Evolutionary conservation across 2,329 filamentous ascomycete species (phyloP), one percentile per base, ranked within the genome.

Genomic region (Microcyclospora tardicrescens): DNA sequence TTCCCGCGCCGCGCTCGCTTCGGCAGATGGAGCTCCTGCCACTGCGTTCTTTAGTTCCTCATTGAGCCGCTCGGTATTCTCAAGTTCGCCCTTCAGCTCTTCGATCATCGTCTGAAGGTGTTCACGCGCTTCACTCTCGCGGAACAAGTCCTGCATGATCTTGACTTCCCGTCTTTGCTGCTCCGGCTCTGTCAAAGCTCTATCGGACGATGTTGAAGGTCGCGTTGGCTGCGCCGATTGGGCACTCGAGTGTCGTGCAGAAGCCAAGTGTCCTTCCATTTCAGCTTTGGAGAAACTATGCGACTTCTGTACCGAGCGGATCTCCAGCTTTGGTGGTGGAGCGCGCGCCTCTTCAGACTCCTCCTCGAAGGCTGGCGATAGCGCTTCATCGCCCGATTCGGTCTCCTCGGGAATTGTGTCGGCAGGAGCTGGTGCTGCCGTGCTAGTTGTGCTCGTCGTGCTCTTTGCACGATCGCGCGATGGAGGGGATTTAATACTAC

Each of bases 121-220:
- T 35, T 55, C 52, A 14, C 46, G 41, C 29, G 41, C 44, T 19
- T 47, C 49, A 32, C 40, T 48, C 34, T 54, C 50, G 6, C 51
- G 50, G 31, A 55, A 37, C 37, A 55, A 42, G 36, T 43, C 50
- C 38, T 53, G 50, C 44, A 54, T 47, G 16, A 54, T 39, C 36
- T 54, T 46, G 45, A 52, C 51, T 36, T 55, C 52, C 10, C 50
- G 43, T 39, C 44, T 38, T 14, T 39, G 43, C 35, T 49, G 48
- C 39, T 50, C 45, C 24, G 44, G 41, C 37, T 50, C 46, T 3
- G 40, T 43, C 15, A 44, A 34, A 27, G 40, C 39, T 6, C 42
- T 41, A 10, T 32, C 35, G 28, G 48, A 47, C 8, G 47, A 45
- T 2, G 49, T 50, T 13, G 38, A 42, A 19, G 46, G 47, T 33